Evolutionary conservation across 164 flowering plant species (phyloP), one percentile per base, ranked within the genome.

Genomic region (Cinnamomum micranthum): DNA sequence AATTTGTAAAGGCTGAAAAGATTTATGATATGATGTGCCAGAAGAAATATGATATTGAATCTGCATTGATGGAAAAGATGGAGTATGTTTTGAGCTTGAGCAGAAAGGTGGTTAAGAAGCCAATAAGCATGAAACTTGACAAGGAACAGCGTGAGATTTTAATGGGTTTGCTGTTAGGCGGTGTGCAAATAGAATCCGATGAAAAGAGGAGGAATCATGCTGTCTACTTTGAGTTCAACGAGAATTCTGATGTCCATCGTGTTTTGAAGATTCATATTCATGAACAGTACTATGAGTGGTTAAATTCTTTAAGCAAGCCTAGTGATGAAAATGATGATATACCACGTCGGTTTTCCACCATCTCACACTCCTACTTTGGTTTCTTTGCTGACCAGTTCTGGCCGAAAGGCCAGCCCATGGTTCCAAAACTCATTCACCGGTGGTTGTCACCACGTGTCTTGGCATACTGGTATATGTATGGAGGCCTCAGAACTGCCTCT

Each of bases 391-490:
- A 94, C 22, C 97, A 91, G 77, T 94, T 94, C 73, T 86, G 90
- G 87, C 88, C 93, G 14, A 82, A 77, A 52, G 91, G 89, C 14
- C 75, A 69, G 14, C 86, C 83, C 1, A 73, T 72, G 74, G 79
- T 92, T 73, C 99, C 98, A 33, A 93, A 88, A 77, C 86, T 96
- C 55, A 86, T 96, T 75, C 91, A 92, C 76, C 85, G 99, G 58
- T 94, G 99, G 99, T 72, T 96, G 73, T 92, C 98, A 69, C 94
- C 99, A 9, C 86, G 88, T 50, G 94, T 81, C 75, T 89, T 94
- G 84, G 98, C 97, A 15, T 92, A 94, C 82, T 94, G 97, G 98
- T 96, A 86, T 70, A 93, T 93, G 97, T 91, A 88, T 77, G 90
- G 93, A 2, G 99, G 99, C 17, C 81, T 84, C 77, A 89, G 87